Percentiles rank a stretch among this genome's conserved stretches.
These are phyloP conservation scores for Ophiocordyceps camponoti-saundersi DNA, from an alignment of 2,329 filamentous ascomycete species.

Conservation along the genomic window DNA sequence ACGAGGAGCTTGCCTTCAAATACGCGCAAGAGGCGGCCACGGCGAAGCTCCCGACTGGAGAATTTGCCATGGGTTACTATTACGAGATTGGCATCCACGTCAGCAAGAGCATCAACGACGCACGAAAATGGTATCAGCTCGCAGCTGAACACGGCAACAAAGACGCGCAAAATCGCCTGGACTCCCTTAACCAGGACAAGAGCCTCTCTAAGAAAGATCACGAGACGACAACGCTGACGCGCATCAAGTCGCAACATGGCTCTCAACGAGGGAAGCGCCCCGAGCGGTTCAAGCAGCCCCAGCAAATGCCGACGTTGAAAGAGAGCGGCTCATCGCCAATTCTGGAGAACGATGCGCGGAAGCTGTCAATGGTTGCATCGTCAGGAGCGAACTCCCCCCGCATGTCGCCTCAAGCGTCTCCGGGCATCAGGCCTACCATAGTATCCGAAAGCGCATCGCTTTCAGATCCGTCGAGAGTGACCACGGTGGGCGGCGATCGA, in stretches of 20 bases:
- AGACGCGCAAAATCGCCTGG: slow-evolving; percentile 67
- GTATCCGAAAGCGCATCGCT: slow-evolving; percentile 23
- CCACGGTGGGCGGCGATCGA: slow-evolving; percentile 18
- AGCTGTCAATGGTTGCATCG: slow-evolving; percentile 4
- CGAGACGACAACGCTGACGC: slow-evolving; percentile 73
- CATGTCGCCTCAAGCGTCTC: slow-evolving; percentile 24
- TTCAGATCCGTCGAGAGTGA: slow-evolving; percentile 28
- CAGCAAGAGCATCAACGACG: slow-evolving; percentile 65
- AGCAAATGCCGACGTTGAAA: slow-evolving; percentile 30
- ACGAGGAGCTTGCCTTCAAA: slow-evolving; percentile 80
- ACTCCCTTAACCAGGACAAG: slow-evolving; percentile 68
- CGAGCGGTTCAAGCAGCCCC: slow-evolving; percentile 36
- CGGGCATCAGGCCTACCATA: slow-evolving; percentile 18
- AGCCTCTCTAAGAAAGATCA: slow-evolving; percentile 82
- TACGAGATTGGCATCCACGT: slow-evolving; percentile 91
- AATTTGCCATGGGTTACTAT: slow-evolving; percentile 96
- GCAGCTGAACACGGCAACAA: slow-evolving; percentile 84
- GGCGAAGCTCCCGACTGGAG: slow-evolving; percentile 69
- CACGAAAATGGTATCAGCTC: slow-evolving; percentile 76
- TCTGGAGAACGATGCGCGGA: slow-evolving; percentile 8
- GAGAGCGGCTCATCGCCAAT: slow-evolving; percentile 21
- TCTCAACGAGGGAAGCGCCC: slow-evolving; percentile 47
- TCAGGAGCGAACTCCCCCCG: slow-evolving; percentile 12
- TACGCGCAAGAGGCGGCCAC: slow-evolving; percentile 79
- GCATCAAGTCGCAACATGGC: slow-evolving; percentile 70